phyloP scores from a whole-genome alignment of 2,329 filamentous ascomycete genomes.

The Ilyonectria robusta region DNA sequence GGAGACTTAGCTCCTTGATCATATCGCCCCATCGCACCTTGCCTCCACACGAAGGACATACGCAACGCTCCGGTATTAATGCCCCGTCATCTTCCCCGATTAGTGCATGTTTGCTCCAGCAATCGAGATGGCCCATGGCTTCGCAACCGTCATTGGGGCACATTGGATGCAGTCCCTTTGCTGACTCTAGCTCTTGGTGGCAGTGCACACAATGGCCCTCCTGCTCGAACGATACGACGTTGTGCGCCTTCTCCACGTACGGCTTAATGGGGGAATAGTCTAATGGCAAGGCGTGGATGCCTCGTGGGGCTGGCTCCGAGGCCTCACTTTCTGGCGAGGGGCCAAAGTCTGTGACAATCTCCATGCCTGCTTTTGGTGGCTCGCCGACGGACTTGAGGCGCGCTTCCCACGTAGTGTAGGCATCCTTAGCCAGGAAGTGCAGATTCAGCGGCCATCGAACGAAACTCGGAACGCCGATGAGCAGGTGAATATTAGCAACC shows the following conservation, averaged over 20 bases:
- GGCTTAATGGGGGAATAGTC: slow-evolving; percentile 67
- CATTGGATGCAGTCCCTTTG: slow-evolving; percentile 68
- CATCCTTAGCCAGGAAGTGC: slow-evolving; percentile 82
- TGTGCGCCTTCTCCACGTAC: slow-evolving; percentile 69
- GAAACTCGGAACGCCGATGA: slow-evolving; percentile 86
- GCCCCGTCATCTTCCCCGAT: slow-evolving; percentile 52
- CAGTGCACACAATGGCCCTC: slow-evolving; percentile 71
- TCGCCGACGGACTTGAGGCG: slow-evolving; percentile 67
- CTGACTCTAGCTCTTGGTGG: slow-evolving; percentile 58
- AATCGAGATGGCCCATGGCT: slow-evolving; percentile 71
- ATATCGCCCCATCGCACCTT: slow-evolving; percentile 80
- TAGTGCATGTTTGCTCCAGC: slow-evolving; percentile 70
- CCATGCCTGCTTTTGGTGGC: slow-evolving; percentile 62
- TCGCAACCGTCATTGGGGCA: slow-evolving; percentile 69
- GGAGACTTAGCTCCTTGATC: slow-evolving; percentile 85
- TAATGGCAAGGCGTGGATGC: slow-evolving; percentile 69
- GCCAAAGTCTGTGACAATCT: slow-evolving; percentile 70
- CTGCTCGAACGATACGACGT: slow-evolving; percentile 68
- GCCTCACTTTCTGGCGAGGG: slow-evolving; percentile 36
- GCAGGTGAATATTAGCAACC: slow-evolving; percentile 84
- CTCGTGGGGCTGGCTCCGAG: slow-evolving; percentile 51
- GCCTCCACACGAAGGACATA: slow-evolving; percentile 78
- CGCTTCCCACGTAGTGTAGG: slow-evolving; percentile 76
- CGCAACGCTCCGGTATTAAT: slow-evolving; percentile 77
- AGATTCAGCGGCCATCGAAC: slow-evolving; percentile 84